Conservation (phyloP, 2,329 filamentous ascomycete species). For the Pyrenophora graminea region DNA sequence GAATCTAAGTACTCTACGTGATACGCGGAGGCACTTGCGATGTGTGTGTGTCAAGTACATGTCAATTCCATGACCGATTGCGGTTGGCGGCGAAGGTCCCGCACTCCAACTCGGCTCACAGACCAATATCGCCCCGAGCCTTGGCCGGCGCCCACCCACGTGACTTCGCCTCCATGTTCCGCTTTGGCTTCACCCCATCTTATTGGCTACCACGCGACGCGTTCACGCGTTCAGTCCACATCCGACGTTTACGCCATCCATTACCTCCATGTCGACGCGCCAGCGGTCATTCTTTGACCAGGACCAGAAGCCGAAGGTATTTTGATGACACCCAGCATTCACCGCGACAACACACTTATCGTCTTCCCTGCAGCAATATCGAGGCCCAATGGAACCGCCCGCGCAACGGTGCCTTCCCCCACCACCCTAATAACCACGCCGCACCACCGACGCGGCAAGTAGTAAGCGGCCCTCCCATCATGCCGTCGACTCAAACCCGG, state of each 20-base stretch:
- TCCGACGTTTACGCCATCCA: conserved; percentile 8
- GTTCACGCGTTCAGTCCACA: conserved; percentile 18
- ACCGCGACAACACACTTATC: conserved; percentile 10
- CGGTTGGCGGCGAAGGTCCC: conserved; percentile 1
- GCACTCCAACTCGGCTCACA: background rate
- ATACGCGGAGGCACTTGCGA: background rate
- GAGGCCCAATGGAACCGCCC: conserved; percentile 45
- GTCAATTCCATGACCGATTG: conserved; percentile 6
- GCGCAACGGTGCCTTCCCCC: conserved; percentile 35
- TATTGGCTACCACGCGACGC: conserved; percentile 19
- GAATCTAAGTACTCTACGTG: background rate
- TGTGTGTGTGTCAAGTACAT: conserved; percentile 2
- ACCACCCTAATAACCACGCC: conserved; percentile 29
- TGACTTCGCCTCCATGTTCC: conserved; percentile 13
- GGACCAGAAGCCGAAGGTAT: conserved; percentile 49
- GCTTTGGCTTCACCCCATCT: conserved; percentile 6
- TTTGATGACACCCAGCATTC: background rate
- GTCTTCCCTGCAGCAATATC: conserved; percentile 24
- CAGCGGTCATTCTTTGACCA: conserved; percentile 60
- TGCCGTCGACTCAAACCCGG: conserved; percentile 58
- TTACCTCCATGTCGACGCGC: conserved; percentile 49
- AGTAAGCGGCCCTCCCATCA: conserved; percentile 48
- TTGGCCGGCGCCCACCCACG: conserved; percentile 4
- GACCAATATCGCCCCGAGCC: conserved; percentile 6
- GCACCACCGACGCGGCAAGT: conserved; percentile 39